A percentile compares a stretch with the other conserved stretches of the same genome.
Conservation (phyloP, 2,329 filamentous ascomycete species). For the Lachnellula cervina region DNA sequence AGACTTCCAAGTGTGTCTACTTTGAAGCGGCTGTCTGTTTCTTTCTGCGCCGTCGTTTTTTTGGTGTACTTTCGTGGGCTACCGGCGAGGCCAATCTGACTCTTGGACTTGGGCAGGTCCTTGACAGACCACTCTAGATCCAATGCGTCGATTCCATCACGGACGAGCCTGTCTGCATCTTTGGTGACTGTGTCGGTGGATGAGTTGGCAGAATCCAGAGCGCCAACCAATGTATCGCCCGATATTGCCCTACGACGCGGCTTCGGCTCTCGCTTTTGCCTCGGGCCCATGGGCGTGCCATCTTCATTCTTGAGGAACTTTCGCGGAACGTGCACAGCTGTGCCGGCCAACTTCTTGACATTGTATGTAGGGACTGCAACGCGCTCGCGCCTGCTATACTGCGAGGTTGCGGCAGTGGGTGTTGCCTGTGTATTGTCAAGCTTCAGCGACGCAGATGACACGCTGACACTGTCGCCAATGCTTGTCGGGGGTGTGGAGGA, state of each 20-base stretch:
- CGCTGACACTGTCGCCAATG: constrained; percentile 56
- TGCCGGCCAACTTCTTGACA: constrained; percentile 57
- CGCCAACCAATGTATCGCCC: constrained; percentile 32
- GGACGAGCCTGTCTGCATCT: constrained; percentile 27
- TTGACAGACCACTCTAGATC: constrained; percentile 41
- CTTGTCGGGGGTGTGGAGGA: constrained; percentile 59
- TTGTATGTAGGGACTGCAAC: constrained; percentile 62
- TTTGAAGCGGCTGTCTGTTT: constrained; percentile 13
- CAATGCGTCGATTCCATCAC: constrained; percentile 43
- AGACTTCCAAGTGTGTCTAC: constrained; percentile 34
- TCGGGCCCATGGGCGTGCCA: constrained; percentile 20
- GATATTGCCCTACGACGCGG: constrained; percentile 43
- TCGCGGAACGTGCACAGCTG: constrained; percentile 47
- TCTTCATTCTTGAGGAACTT: constrained; percentile 42
- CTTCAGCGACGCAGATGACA: constrained; percentile 42
- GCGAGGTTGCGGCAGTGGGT: constrained; percentile 14
- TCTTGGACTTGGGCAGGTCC: constrained; percentile 34
- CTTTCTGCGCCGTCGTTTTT: constrained; percentile 34
- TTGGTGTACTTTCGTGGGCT: constrained; percentile 29
- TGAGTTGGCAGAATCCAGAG: constrained; percentile 28
- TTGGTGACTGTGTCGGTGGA: constrained; percentile 24
- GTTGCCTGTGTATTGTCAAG: constrained; percentile 14
- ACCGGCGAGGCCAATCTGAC: constrained; percentile 15
- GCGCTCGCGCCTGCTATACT: constrained; percentile 51
- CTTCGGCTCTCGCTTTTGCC: constrained; percentile 6